phyloP scores from a whole-genome alignment of 441 rosid genomes.

The Aleurites moluccanus region DNA sequence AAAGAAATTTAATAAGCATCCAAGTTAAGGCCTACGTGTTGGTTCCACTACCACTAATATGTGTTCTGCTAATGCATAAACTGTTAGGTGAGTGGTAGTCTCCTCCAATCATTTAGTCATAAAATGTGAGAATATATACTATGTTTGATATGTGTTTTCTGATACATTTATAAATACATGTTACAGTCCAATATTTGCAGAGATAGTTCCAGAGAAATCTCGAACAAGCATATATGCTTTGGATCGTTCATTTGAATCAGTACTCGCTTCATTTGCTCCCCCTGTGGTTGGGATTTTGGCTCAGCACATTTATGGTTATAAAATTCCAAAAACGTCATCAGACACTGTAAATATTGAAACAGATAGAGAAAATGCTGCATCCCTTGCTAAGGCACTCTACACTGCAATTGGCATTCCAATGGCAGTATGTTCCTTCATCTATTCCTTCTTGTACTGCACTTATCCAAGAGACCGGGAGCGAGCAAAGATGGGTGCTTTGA shows the following conservation, averaged over 20 bases:
- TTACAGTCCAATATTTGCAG: slow-evolving; percentile 50
- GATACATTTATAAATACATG: background rate
- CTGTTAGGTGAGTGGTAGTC: background rate
- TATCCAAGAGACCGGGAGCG: slow-evolving; percentile 47
- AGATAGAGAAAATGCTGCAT: slow-evolving; percentile 42
- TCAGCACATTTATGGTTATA: slow-evolving; percentile 43
- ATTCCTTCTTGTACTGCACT: slow-evolving; percentile 41
- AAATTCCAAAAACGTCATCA: slow-evolving; percentile 29
- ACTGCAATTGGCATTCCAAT: slow-evolving; percentile 43
- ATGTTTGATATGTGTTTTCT: background rate
- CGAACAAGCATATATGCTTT: slow-evolving; percentile 50
- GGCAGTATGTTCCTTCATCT: slow-evolving; percentile 43
- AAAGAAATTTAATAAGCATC: no score
- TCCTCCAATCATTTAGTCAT: background rate
- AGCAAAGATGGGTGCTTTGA: slow-evolving; percentile 39
- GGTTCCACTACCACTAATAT: no score
- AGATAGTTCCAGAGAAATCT: slow-evolving; percentile 50
- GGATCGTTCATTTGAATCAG: slow-evolving; percentile 45
- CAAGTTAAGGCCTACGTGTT: no score
- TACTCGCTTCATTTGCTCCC: slow-evolving; percentile 46
- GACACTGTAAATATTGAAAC: slow-evolving; percentile 25
- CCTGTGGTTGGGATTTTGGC: slow-evolving; percentile 46
- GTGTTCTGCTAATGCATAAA: no score
- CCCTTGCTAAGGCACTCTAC: slow-evolving; percentile 48
- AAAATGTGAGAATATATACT: background rate